These are phyloP conservation scores for Fagopyrum tataricum DNA, from an alignment of 148 eudicot species.

Conservation along the genomic window DNA sequence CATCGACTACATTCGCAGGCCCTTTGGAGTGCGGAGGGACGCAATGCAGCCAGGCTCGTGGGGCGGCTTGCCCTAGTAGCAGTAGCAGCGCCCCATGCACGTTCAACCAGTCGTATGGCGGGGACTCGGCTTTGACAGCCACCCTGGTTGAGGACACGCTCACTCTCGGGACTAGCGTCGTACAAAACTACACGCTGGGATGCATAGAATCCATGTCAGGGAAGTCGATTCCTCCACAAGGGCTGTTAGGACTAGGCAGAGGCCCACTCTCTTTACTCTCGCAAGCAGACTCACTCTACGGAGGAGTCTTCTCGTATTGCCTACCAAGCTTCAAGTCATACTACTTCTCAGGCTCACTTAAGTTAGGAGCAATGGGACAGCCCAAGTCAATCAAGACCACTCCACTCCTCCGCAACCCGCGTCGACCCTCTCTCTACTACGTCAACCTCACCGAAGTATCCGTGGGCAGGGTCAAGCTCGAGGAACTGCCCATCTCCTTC, in stretches of 20 bases:
- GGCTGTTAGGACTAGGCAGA: slow-evolving; percentile 75
- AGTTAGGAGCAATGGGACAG: slow-evolving; percentile 66
- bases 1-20: slow-evolving; percentile 38
- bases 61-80: slow-evolving; percentile 41
- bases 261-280: slow-evolving; percentile 64
- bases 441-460: slow-evolving; percentile 68
- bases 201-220: slow-evolving; percentile 57
- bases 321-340: slow-evolving; percentile 86
- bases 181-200: slow-evolving; percentile 62
- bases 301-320: slow-evolving; percentile 74
- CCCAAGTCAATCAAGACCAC: slow-evolving; percentile 59
- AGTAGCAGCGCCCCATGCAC: slow-evolving; percentile 24
- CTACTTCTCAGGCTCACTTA: slow-evolving; percentile 88
- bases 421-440: slow-evolving; percentile 73
- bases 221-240: slow-evolving; percentile 66
- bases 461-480: slow-evolving; percentile 48
- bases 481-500: slow-evolving; percentile 51
- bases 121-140: slow-evolving; percentile 63
- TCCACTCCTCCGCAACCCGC: slow-evolving; percentile 69
- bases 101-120: slow-evolving; percentile 77
- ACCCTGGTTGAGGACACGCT: slow-evolving; percentile 57
- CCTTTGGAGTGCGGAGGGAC: slow-evolving; percentile 54
- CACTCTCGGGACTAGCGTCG: slow-evolving; percentile 29
- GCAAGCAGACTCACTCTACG: slow-evolving; percentile 34
- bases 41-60: slow-evolving; percentile 51